These are phyloP conservation scores for Glycine soja DNA, from an alignment of 306 rosid species.

Conservation along the genomic window DNA sequence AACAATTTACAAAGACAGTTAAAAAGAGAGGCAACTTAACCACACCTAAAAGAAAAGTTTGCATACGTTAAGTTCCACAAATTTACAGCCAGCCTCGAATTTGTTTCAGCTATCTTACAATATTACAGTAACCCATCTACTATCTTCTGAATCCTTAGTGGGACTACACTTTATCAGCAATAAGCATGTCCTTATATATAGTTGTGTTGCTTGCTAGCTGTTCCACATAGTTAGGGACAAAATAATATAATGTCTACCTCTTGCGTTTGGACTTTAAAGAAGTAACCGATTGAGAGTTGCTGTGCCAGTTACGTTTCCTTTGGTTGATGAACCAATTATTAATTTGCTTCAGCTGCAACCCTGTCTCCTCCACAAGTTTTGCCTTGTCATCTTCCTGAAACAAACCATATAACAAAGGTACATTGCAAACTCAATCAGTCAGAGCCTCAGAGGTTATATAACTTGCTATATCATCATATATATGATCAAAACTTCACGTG, in stretches of 20 bases:
- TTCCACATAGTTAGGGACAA: constrained; percentile 30
- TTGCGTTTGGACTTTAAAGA: constrained; percentile 98
- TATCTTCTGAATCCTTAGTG: constrained; percentile 33
- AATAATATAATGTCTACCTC: constrained; percentile 53
- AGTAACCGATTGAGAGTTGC: constrained; percentile 91
- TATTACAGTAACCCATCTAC: constrained; percentile 32
- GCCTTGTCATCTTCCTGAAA: constrained; percentile 97
- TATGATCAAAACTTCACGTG: constrained; percentile 3
- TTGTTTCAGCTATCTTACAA: constrained; percentile 34
- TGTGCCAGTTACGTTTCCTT: constrained; percentile 98
- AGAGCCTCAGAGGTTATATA: too few species aligned
- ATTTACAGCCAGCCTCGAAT: constrained; percentile 33
- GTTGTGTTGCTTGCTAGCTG: constrained; percentile 32
- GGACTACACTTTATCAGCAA: constrained; percentile 37
- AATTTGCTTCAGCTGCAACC: constrained; percentile 96
- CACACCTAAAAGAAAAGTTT: constrained; percentile 27
- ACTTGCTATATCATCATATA: not conserved
- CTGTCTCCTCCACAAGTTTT: constrained; percentile 97
- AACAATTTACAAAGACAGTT: constrained; percentile 47
- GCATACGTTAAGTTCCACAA: constrained; percentile 43
- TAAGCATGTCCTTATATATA: constrained; percentile 5
- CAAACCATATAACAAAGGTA: constrained; percentile 30
- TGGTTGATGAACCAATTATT: constrained; percentile 99
- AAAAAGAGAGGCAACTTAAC: constrained; percentile 25
- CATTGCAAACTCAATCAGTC: not conserved